These are phyloP conservation scores for Gyromitra esculenta DNA, from an alignment of 2,329 filamentous ascomycete genomes.

Conservation along the genomic window DNA sequence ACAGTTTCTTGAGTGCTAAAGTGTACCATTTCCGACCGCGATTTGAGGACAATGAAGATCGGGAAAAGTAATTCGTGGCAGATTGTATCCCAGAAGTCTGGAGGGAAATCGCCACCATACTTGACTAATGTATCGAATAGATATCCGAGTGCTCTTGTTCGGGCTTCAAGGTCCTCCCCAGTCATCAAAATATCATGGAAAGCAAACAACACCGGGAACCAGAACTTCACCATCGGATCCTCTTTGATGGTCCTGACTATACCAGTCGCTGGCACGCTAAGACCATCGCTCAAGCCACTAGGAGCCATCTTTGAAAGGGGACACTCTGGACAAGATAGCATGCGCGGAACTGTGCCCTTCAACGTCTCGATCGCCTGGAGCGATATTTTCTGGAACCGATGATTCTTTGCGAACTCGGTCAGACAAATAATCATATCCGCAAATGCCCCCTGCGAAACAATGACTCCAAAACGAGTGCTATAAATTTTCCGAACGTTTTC, in stretches of 20 bases:
- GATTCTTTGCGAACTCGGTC: constrained; percentile 98
- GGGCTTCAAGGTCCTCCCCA: constrained; percentile 95
- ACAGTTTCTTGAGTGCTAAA: constrained; percentile 95
- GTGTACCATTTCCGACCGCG: constrained; percentile 94
- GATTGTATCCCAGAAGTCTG: constrained; percentile 97
- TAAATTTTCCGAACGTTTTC: constrained; percentile 97
- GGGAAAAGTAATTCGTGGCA: constrained; percentile 97
- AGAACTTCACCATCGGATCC: constrained; percentile 90
- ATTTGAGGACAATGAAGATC: constrained; percentile 97
- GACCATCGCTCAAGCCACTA: constrained; percentile 60
- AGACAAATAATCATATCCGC: constrained; percentile 95
- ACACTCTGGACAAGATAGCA: constrained; percentile 95
- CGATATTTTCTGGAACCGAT: constrained; percentile 98
- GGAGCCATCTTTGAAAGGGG: constrained; percentile 74
- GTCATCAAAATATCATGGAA: constrained; percentile 99
- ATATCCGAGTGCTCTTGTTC: constrained; percentile 87
- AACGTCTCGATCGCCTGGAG: constrained; percentile 93
- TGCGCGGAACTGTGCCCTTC: constrained; percentile 90
- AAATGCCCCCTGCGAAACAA: constrained; percentile 96
- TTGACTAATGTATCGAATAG: constrained; percentile 92
- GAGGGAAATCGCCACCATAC: constrained; percentile 89
- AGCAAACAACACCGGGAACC: constrained; percentile 97
- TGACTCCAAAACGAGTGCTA: constrained; percentile 91
- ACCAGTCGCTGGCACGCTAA: constrained; percentile 33
- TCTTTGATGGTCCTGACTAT: constrained; percentile 69